Percentiles rank a stretch among this genome's conserved stretches.
phyloP scores from a whole-genome alignment of 768 basidiomycete species.

The Amylocystis lapponica region DNA sequence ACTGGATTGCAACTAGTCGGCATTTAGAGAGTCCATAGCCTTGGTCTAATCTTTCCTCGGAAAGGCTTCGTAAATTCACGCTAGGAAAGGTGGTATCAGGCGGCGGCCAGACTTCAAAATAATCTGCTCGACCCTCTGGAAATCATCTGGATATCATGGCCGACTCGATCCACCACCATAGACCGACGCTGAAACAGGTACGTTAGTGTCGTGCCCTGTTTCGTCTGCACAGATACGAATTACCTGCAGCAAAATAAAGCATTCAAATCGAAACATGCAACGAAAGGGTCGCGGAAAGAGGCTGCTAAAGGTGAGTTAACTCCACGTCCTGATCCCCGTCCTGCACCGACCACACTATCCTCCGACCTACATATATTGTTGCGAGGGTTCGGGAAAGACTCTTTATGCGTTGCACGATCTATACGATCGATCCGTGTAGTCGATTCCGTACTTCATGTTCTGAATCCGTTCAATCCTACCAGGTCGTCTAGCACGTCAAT shows the following conservation, averaged over 20 bases:
- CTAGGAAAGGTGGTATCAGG: no score
- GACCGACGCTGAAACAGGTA: conserved; percentile 84
- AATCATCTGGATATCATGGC: conserved; percentile 31
- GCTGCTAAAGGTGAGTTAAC: conserved; percentile 65
- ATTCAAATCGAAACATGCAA: conserved; percentile 88
- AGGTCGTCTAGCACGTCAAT: conserved; percentile 56
- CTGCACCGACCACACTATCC: no score
- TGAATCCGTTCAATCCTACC: conserved; percentile 46
- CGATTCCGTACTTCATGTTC: conserved; percentile 38
- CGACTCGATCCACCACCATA: conserved; percentile 56
- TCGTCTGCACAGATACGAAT: no score
- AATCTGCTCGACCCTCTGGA: no score
- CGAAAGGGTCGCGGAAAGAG: conserved; percentile 80
- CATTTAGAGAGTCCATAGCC: no score
- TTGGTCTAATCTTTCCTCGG: no score
- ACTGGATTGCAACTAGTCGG: no score
- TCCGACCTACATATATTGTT: no score
- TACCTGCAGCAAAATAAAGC: conserved; percentile 80
- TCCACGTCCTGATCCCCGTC: background rate
- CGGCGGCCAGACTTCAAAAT: no score
- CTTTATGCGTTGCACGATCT: background rate
- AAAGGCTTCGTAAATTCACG: no score
- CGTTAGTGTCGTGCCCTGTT: no score
- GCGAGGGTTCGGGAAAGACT: no score
- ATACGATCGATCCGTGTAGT: background rate